Percentiles rank a stretch among this genome's conserved stretches.
Conservation (phyloP, 176 grass and related monocot genomes). For the Raddia distichophylla region DNA sequence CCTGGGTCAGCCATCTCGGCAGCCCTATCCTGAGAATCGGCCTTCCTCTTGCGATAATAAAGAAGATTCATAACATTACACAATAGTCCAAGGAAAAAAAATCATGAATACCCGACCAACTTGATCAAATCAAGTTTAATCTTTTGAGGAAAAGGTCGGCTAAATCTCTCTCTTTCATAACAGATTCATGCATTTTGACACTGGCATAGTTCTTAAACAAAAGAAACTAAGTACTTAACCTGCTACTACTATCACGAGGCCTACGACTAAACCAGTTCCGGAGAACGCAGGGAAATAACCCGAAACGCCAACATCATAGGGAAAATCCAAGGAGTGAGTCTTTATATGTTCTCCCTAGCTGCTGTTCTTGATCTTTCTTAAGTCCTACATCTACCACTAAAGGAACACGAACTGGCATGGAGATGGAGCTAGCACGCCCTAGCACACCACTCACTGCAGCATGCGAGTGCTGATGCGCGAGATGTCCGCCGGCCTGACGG, state of each 20-base stretch:
- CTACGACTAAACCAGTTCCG: not conserved
- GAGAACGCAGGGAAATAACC: not conserved
- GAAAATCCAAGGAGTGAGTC: not conserved
- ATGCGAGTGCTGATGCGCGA: constrained; percentile 44
- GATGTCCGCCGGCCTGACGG: constrained; percentile 48
- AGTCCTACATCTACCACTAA: not conserved
- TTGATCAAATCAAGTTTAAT: not conserved
- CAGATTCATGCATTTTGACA: not conserved
- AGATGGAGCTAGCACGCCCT: too few relatives aligned
- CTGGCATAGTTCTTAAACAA: not conserved
- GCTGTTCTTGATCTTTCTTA: not conserved
- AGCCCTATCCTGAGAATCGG: too few relatives aligned
- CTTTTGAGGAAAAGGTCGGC: not conserved
- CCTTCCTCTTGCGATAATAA: too few relatives aligned
- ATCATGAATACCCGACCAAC: too few relatives aligned
- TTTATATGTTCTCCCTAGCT: not conserved
- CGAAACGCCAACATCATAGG: not conserved
- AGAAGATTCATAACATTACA: too few relatives aligned
- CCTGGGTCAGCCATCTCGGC: too few relatives aligned
- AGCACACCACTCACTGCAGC: constrained; percentile 19
- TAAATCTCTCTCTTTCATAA: not conserved
- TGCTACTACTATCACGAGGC: not conserved
- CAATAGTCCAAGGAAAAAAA: too few relatives aligned
- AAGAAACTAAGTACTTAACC: too few relatives aligned
- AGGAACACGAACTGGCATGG: not conserved